Evolutionary conservation across 768 basidiomycete species (phyloP).

Genomic region (Galerina marginata): DNA sequence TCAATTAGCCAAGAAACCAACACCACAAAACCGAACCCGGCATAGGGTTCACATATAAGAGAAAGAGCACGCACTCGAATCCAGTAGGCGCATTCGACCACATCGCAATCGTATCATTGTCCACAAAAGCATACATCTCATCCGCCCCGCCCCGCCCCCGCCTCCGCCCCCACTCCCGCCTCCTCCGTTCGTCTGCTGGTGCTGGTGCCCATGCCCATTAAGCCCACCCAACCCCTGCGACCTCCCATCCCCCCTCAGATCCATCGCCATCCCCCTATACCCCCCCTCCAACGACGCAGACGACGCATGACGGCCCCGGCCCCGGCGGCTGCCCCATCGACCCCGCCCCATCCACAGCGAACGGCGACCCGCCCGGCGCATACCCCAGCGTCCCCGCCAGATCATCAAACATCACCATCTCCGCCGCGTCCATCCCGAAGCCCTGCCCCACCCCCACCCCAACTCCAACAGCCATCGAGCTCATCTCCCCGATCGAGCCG

Average conservation of each 20-base stretch:
- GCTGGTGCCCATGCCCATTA: constrained; percentile 6
- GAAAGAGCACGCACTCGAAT: constrained; percentile 57
- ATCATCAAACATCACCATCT: constrained; percentile 30
- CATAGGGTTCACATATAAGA: background rate
- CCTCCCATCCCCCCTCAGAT: constrained; percentile 3
- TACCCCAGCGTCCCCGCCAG: constrained; percentile 21
- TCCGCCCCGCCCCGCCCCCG: background rate
- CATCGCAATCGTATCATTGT: constrained; percentile 64
- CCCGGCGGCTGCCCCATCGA: background rate
- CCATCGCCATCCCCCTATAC: constrained; percentile 10
- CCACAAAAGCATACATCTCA: constrained; percentile 31
- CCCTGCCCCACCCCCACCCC: background rate
- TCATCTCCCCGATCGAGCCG: constrained; percentile 16
- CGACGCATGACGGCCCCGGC: background rate
- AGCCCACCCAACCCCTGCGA: background rate
- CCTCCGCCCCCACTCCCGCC: background rate
- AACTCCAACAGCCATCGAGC: constrained; percentile 15
- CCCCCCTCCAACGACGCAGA: background rate
- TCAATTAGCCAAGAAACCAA: background rate
- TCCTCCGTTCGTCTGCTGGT: background rate
- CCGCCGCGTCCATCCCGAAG: constrained; percentile 26
- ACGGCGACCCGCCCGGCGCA: background rate
- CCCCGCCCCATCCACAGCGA: background rate
- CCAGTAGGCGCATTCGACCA: constrained; percentile 72
- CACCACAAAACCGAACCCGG: too few relatives aligned